Conservation (phyloP, 257 asterid species). For the Craterostigma plantagineum region DNA sequence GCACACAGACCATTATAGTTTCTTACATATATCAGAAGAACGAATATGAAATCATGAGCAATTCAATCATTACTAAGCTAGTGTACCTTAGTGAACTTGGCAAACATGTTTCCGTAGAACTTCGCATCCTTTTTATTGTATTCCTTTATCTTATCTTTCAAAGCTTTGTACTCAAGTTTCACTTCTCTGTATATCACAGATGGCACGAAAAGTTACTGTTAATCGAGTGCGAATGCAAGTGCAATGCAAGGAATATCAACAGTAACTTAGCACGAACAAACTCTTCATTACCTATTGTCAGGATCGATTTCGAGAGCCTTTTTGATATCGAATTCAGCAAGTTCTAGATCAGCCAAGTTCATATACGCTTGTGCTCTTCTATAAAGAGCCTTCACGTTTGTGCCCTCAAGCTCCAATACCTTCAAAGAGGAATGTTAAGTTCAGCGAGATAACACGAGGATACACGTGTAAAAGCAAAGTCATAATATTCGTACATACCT, state of each 20-base stretch:
- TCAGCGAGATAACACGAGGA: not conserved
- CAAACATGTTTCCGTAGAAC: conserved; percentile 19
- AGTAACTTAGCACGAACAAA: no score
- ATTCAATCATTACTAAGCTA: conserved; percentile 3
- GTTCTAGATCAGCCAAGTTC: conserved; percentile 26
- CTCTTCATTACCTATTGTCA: conserved; percentile 20
- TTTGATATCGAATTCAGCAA: conserved; percentile 37
- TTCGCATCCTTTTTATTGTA: conserved; percentile 17
- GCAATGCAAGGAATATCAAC: no score
- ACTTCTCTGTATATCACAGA: conserved; percentile 10
- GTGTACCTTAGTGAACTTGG: conserved; percentile 10
- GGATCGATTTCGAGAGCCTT: conserved; percentile 53
- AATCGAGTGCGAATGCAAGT: no score
- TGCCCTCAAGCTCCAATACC: conserved; percentile 36
- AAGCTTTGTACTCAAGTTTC: conserved; percentile 17
- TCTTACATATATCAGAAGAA: not conserved
- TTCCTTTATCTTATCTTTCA: conserved; percentile 17
- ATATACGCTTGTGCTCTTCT: conserved; percentile 43
- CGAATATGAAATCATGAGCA: no score
- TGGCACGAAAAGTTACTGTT: no score
- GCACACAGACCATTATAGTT: no score
- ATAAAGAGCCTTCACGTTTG: conserved; percentile 41
- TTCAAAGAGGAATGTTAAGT: conserved; percentile 1
- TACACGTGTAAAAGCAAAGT: not conserved
- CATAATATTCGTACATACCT: conserved; percentile 8